Percentiles rank a stretch among this genome's conserved stretches.
phyloP scores from a whole-genome alignment of 768 basidiomycete species.

The Kwoniella botswanensis region DNA sequence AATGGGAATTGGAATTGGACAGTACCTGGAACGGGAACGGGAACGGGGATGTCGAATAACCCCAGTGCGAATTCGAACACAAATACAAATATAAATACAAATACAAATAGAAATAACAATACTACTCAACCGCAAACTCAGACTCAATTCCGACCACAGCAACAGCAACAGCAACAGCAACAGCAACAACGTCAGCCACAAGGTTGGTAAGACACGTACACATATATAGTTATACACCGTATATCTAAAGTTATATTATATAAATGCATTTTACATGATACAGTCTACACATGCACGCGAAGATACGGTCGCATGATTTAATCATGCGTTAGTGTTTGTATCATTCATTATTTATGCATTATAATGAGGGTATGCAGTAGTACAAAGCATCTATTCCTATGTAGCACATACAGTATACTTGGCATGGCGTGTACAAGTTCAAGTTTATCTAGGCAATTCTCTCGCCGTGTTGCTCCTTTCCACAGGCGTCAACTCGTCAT shows the following conservation, averaged over 20 bases:
- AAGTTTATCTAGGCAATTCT: background rate
- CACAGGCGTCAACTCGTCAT: conserved; percentile 12
- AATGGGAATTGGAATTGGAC: conserved; percentile 17
- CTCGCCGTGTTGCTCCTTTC: background rate
- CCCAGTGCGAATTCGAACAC: background rate
- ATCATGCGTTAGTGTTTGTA: too few relatives aligned
- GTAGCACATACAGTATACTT: too few relatives aligned
- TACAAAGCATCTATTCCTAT: too few relatives aligned
- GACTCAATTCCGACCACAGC: background rate
- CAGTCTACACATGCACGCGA: too few relatives aligned
- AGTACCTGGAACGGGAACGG: background rate
- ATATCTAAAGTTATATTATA: background rate
- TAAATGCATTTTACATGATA: background rate
- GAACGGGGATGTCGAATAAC: background rate
- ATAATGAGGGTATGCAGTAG: too few relatives aligned
- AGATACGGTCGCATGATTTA: too few relatives aligned
- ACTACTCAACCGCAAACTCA: conserved; percentile 1
- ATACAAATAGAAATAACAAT: background rate
- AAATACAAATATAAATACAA: background rate
- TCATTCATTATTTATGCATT: too few relatives aligned
- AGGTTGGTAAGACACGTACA: background rate
- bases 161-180: background rate
- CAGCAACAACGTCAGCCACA: background rate
- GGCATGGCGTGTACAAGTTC: background rate
- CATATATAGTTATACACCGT: background rate